Evolutionary conservation across 306 rosid genomes (phyloP).

Genomic region (Myrica gale): DNA sequence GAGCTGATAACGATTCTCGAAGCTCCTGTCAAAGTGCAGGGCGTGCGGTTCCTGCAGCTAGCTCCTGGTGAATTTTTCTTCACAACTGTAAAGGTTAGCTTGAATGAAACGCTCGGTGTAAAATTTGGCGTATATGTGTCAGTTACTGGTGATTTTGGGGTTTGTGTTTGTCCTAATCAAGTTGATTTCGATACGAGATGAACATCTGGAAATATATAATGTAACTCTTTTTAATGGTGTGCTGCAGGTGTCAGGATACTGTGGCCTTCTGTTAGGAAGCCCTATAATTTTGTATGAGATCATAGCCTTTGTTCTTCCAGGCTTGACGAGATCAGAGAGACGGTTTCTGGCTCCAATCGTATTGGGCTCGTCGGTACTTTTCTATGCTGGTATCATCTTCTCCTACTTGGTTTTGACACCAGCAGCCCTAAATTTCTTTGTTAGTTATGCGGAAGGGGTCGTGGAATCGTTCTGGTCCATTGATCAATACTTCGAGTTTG

Average conservation of each 20-base stretch:
- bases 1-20: constrained; percentile 72
- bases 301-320: constrained; percentile 90
- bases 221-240: constrained; percentile 21
- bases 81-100: constrained; percentile 75
- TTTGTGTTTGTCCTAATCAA: background rate
- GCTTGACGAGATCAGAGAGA: constrained; percentile 79
- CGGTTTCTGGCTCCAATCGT: constrained; percentile 89
- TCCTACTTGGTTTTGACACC: constrained; percentile 82
- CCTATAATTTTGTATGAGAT: constrained; percentile 90
- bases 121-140: background rate
- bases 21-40: constrained; percentile 85
- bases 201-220: background rate
- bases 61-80: constrained; percentile 99
- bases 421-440: constrained; percentile 89
- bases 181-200: background rate
- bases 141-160: background rate
- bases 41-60: constrained; percentile 89
- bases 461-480: constrained; percentile 98
- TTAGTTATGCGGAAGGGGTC: constrained; percentile 83
- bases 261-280: constrained; percentile 91
- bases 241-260: constrained; percentile 92
- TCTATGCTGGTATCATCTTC: constrained; percentile 84
- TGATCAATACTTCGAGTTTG: constrained; percentile 95
- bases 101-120: constrained; percentile 1
- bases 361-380: constrained; percentile 87